Base-by-base conservation (phyloP, 2,329 filamentous ascomycete genomes). In the Acrocalymma vagum region DNA sequence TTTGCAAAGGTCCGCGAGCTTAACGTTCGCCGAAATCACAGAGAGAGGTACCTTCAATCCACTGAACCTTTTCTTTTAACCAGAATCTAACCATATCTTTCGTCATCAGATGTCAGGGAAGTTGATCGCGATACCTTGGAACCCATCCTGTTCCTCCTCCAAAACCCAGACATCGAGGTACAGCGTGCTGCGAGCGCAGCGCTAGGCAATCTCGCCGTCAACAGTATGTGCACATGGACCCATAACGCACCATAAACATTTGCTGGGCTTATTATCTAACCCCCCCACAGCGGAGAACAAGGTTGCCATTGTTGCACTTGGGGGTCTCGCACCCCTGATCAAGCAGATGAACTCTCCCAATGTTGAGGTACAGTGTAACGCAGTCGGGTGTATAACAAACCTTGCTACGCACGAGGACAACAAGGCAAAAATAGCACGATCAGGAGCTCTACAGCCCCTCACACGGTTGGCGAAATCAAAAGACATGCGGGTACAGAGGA, bases 11-110 rank as follows among this genome's bases (percentile, higher is more conserved):
- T 97, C 94, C 75, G 94, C 94, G 37, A 97, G 93, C 71, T 82
- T 99, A 71, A 99, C 94, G 3, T 99, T 99, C 79, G 94, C 94
- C 46, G 94, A 99, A 72, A 99, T 99, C 58, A 99, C 94, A 25
- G 94, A 99, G 74, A 78, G 93, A 90, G 93, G 94, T 96, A 80
- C 61, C n/a, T n/a, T n/a, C n/a, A n/a, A n/a, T n/a, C n/a, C n/a
- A n/a, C n/a, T n/a, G n/a, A n/a, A n/a, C n/a, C n/a, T n/a, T n/a
- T n/a, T n/a, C n/a, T n/a, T n/a, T n/a, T n/a, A n/a, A n/a, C n/a
- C n/a, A n/a, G n/a, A 30, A 20, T 30, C 58, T 64, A 51, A 65
- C 46, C 21, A 29, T 29, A 22, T 33, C 17, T 25, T 21, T 22
- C 15, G 38, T 27, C 20, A 96, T 11, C 40, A 97, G 94, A 99